A percentile compares a stretch with the other conserved stretches of the same genome.
These are phyloP conservation scores for Trichoderma atrobrunneum DNA, from an alignment of 2,329 filamentous ascomycete genomes.

Conservation along the genomic window DNA sequence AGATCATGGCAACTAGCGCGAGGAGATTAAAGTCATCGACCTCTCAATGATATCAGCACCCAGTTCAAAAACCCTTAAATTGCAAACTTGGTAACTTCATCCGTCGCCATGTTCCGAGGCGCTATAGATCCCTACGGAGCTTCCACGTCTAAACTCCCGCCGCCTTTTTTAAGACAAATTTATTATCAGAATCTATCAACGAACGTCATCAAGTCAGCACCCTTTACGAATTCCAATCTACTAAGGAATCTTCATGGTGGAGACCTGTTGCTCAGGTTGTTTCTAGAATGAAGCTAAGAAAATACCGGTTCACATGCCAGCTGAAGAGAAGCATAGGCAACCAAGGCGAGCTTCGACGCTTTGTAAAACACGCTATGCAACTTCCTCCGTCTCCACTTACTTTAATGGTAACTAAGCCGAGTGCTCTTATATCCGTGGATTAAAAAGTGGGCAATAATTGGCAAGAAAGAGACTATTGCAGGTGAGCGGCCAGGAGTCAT, in stretches of 20 bases:
- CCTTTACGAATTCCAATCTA: not conserved
- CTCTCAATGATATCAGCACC: not conserved
- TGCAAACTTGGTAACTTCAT: not conserved
- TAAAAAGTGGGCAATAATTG: not conserved
- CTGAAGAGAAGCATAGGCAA: not conserved
- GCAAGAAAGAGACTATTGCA: not conserved
- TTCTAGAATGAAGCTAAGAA: not conserved
- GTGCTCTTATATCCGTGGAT: not conserved
- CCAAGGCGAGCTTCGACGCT: not conserved
- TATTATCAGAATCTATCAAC: not conserved
- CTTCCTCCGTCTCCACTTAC: not conserved
- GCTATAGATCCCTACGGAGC: not conserved
- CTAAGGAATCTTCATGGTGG: not conserved
- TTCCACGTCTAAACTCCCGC: not conserved
- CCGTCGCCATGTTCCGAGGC: not conserved
- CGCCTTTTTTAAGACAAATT: not conserved
- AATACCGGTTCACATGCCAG: not conserved
- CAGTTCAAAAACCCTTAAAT: not conserved
- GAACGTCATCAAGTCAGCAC: not conserved
- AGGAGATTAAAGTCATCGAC: not conserved
- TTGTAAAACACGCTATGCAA: not conserved
- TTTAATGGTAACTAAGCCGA: not conserved
- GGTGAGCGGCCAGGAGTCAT: not conserved
- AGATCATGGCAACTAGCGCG: not conserved
- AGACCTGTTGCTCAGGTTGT: not conserved